These are phyloP conservation scores for Penicillium sp. DNA, from an alignment of 2,329 filamentous ascomycete species.

Conservation along the genomic window DNA sequence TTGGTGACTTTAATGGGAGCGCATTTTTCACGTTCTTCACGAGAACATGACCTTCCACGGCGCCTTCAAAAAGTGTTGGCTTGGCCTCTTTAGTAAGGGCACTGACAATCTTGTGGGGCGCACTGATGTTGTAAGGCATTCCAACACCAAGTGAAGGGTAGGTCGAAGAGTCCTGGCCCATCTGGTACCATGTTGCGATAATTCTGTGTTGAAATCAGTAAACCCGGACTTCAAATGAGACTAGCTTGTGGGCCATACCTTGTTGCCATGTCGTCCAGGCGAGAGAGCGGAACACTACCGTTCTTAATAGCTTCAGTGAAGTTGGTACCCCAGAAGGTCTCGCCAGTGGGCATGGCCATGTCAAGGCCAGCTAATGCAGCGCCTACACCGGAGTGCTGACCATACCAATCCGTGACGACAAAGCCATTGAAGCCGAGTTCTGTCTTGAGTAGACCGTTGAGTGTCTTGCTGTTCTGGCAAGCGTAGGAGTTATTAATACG, in stretches of 20 bases:
- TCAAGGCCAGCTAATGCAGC: conserved; percentile 72
- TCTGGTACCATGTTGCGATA: conserved; percentile 49
- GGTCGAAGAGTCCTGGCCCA: conserved; percentile 43
- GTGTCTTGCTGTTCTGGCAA: conserved; percentile 75
- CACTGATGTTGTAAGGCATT: conserved; percentile 39
- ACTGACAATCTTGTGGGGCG: conserved; percentile 51
- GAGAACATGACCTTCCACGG: conserved; percentile 59
- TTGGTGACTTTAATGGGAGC: conserved; percentile 46
- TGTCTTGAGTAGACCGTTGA: conserved; percentile 75
- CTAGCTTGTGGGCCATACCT: conserved; percentile 13
- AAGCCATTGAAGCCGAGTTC: conserved; percentile 82
- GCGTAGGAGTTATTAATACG: conserved; percentile 73
- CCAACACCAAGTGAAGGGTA: conserved; percentile 44
- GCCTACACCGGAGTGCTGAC: conserved; percentile 69
- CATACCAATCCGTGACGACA: conserved; percentile 76
- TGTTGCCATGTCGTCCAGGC: conserved; percentile 63
- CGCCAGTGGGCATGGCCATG: conserved; percentile 73
- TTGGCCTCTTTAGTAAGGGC: conserved; percentile 49
- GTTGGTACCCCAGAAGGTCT: conserved; percentile 23
- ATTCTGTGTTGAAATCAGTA: conserved; percentile 26
- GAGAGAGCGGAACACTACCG: conserved; percentile 56
- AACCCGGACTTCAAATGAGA: too few species aligned
- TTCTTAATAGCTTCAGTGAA: conserved; percentile 61
- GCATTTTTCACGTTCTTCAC: conserved; percentile 53
- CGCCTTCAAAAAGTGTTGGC: conserved; percentile 48